Evolutionary conservation across 768 basidiomycete species (phyloP).

Genomic region (Panaeolus cyanescens): DNA sequence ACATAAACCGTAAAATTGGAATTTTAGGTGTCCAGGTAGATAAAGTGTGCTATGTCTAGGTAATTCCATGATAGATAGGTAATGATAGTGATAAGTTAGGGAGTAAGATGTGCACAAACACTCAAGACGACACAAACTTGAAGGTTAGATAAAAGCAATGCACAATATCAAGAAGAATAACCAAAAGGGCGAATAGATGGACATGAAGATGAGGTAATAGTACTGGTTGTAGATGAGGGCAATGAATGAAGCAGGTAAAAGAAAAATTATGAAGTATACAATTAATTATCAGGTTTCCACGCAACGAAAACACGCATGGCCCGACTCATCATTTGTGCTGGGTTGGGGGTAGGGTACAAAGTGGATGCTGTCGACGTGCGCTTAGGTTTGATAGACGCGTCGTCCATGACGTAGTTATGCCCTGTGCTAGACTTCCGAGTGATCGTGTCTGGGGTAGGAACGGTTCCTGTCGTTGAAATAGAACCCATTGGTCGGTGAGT

Average conservation of each 20-base stretch:
- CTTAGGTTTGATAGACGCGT: constrained; percentile 9
- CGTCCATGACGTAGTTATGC: neutral
- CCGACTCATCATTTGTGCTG: constrained; percentile 49
- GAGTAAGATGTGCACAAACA: constrained; percentile 6
- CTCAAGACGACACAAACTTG: neutral
- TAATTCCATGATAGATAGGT: neutral
- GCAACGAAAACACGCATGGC: constrained; percentile 56
- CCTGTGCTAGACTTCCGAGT: neutral
- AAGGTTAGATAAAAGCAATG: neutral
- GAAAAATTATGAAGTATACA: neutral
- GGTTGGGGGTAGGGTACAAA: constrained; percentile 19
- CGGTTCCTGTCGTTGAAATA: neutral
- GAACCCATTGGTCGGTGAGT: neutral
- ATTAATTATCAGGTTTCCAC: constrained; percentile 44
- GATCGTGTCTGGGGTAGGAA: neutral
- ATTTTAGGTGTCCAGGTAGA: neutral
- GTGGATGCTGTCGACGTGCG: constrained; percentile 4
- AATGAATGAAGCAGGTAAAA: too few species aligned
- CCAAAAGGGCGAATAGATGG: neutral
- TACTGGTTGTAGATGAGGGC: neutral
- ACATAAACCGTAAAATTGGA: neutral
- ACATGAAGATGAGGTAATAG: neutral
- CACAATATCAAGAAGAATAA: too few species aligned
- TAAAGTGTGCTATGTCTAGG: neutral
- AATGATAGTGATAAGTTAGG: constrained; percentile 7